phyloP scores from a whole-genome alignment of 495 filamentous ascomycete genomes.

The Apodospora peruviana region DNA sequence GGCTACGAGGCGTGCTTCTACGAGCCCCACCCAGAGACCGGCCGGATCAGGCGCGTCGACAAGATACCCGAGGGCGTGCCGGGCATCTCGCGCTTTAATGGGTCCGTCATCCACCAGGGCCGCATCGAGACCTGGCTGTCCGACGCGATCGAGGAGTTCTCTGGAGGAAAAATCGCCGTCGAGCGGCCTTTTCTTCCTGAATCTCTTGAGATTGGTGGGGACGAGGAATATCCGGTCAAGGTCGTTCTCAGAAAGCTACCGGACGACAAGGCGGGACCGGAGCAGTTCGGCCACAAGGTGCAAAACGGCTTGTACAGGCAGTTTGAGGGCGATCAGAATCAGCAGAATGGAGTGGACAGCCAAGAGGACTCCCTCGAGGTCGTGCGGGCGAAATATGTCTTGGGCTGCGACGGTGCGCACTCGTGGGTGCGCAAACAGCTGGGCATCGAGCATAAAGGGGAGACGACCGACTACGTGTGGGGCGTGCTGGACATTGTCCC shows the following conservation, averaged over 20 bases:
- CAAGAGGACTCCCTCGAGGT: not conserved
- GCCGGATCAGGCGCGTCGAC: not conserved
- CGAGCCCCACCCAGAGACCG: not conserved
- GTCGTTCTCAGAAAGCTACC: not conserved
- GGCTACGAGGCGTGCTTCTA: slow-evolving; percentile 2
- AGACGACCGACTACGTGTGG: slow-evolving; percentile 1
- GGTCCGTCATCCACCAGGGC: slow-evolving; percentile 1
- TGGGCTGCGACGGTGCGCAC: slow-evolving; percentile 1
- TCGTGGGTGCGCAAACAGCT: slow-evolving; percentile 3
- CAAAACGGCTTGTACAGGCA: not conserved
- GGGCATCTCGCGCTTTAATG: not conserved
- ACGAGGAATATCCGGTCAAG: not conserved
- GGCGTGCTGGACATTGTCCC: slow-evolving; percentile 1
- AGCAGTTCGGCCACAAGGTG: slow-evolving; percentile 2
- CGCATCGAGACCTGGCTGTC: slow-evolving; percentile 1
- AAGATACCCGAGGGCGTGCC: slow-evolving; percentile 1
- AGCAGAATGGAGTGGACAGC: not conserved
- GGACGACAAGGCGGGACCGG: not conserved
- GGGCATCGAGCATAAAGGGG: slow-evolving; percentile 1
- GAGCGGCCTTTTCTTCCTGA: not conserved
- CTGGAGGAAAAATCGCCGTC: not conserved
- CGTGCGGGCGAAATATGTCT: not conserved
- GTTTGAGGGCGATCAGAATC: not conserved
- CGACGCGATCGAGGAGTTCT: not conserved
- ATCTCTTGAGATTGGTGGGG: not conserved